Evolutionary conservation across 345 rosid genomes (phyloP).

Genomic region (Physaria fendleri): DNA sequence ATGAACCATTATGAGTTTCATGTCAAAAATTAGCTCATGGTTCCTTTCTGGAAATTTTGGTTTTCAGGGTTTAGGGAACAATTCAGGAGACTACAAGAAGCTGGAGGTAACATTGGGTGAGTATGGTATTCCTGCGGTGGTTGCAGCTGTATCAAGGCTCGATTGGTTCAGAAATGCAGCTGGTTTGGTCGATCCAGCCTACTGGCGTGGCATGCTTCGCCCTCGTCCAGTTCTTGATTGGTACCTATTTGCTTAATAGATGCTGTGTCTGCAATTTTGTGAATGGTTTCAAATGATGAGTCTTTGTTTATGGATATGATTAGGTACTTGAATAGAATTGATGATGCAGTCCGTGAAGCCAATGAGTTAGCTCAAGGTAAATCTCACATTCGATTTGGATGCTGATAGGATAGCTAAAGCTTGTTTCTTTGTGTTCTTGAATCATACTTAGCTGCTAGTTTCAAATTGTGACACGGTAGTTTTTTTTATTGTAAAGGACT

Average conservation of each 20-base stretch:
- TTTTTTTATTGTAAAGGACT: slow-evolving; percentile 42
- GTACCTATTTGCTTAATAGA: slow-evolving; percentile 19
- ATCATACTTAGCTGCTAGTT: neutral
- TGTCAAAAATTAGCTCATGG: neutral
- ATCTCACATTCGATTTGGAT: neutral
- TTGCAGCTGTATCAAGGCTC: slow-evolving; percentile 65
- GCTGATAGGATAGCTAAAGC: neutral
- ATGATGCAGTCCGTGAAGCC: slow-evolving; percentile 71
- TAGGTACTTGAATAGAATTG: slow-evolving; percentile 74
- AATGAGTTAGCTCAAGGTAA: slow-evolving; percentile 59
- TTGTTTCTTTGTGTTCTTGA: neutral
- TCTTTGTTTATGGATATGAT: slow-evolving; percentile 7
- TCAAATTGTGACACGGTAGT: neutral
- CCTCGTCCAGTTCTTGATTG: slow-evolving; percentile 97
- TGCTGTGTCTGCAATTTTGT: neutral
- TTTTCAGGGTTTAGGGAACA: slow-evolving; percentile 83
- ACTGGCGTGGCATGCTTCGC: slow-evolving; percentile 85
- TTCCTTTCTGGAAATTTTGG: neutral
- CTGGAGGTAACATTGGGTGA: slow-evolving; percentile 48
- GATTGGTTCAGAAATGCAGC: slow-evolving; percentile 96
- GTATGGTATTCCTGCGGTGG: slow-evolving; percentile 60
- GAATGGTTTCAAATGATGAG: neutral
- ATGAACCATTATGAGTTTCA: neutral
- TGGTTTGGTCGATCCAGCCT: slow-evolving; percentile 71
- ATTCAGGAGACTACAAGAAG: slow-evolving; percentile 67